These are phyloP conservation scores for Fraxinus angustifolia DNA, from an alignment of 305 asterid species.

Conservation along the genomic window DNA sequence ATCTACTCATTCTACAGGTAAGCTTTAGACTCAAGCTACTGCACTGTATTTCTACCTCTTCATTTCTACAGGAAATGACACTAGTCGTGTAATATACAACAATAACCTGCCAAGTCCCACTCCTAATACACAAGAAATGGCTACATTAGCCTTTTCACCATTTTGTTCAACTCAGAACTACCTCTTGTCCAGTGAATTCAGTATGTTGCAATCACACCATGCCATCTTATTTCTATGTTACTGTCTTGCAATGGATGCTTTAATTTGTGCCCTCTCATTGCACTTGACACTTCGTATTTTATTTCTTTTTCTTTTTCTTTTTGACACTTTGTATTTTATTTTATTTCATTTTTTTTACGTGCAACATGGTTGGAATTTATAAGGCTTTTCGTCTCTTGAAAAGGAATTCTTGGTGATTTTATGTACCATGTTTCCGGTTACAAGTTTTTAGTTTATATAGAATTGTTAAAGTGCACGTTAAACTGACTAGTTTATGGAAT, in stretches of 20 bases:
- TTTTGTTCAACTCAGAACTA: not conserved
- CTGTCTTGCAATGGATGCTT: not conserved
- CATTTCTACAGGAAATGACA: not conserved
- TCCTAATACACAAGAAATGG: not conserved
- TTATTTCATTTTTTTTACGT: not conserved
- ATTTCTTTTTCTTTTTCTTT: not conserved
- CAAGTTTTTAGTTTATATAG: not conserved
- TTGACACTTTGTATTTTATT: not conserved
- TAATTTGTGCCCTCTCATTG: not conserved
- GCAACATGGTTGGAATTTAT: not conserved
- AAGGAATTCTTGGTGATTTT: not conserved
- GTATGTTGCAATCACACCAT: not conserved
- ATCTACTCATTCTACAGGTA: constrained; percentile 62
- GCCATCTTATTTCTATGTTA: not conserved
- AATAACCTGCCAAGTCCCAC: not conserved
- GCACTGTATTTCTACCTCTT: not conserved
- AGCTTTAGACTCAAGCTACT: not conserved
- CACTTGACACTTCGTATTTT: not conserved
- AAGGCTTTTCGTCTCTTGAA: not conserved
- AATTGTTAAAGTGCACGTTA: not conserved
- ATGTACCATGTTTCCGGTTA: not conserved
- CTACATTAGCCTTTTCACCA: not conserved
- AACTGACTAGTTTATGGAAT: not conserved
- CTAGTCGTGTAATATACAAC: not conserved
- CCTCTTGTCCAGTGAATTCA: not conserved